Base-by-base conservation (phyloP, 805 yeast genomes). In the Danielia reshetovae region DNA sequence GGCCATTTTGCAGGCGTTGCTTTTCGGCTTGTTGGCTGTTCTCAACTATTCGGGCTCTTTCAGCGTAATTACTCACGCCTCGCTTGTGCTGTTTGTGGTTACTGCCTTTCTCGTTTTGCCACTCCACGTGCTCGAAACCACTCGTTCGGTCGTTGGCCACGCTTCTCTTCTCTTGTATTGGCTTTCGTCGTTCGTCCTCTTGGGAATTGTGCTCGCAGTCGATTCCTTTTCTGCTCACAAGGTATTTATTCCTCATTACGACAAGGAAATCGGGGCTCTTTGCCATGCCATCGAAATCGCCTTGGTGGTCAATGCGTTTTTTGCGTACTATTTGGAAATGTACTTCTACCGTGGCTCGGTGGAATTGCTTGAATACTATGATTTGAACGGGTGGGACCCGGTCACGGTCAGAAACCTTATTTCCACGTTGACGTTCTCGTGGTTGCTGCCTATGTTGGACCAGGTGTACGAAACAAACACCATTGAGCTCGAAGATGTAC, bases 401-500 rank as follows among this genome's bases (percentile, higher is more conserved):
- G 38, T 42, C 29, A 42, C 54, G 7, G 42, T 40, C 17, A 42
- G 48, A 24, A 54, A 56, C 41, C 24, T 60, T 28, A 49, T 52
- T 24, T 38, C 51, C 7, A 32, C 39, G 15, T 34, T 54, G 27
- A 44, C 61, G 11, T 59, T 59, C 35, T 32, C 39, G 16, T 62
- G 57, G 55, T 40, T 59, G 22, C 49, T 52, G 24, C 60, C 60
- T 2, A 39, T 52, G 17, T 53, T 62, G 26, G 33, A 42, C 22
- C 38, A 47, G 21, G 51, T 59, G 32, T 49, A 56, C 41, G 32
- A 34, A 12, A 48, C 55, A 6, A 48, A 42, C 12, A 48, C 48
- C 13, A 54, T 57, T 13, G 40, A 37, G 18, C 42, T 46, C 8
- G 30, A 43, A 1, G 53, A 54, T 7, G 33, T 45, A 19, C 51